phyloP scores from a whole-genome alignment of 2,329 filamentous ascomycete species.

The Chaetothyriales sp. region DNA sequence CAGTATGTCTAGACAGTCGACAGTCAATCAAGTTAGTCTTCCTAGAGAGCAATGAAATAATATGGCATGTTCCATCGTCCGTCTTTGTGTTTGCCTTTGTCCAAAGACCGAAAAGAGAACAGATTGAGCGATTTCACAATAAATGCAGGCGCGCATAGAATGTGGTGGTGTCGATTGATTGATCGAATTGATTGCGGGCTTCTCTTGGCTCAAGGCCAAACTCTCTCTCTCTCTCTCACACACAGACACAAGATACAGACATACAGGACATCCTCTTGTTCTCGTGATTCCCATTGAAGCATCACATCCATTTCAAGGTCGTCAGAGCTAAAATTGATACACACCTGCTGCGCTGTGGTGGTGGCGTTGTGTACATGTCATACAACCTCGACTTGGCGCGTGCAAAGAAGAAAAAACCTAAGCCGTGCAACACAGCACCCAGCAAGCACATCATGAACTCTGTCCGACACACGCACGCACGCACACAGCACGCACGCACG shows the following conservation, averaged over 20 bases:
- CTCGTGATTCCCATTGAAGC: constrained; percentile 6
- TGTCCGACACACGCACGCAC: background rate
- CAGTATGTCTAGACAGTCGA: constrained; percentile 61
- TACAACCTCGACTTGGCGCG: background rate
- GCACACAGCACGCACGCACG: no score
- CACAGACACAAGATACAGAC: background rate
- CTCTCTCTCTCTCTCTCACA: background rate
- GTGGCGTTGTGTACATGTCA: background rate
- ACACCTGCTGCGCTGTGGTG: background rate
- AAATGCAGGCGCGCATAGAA: background rate
- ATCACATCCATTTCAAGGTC: constrained; percentile 2
- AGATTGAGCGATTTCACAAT: background rate
- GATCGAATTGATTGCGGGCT: background rate
- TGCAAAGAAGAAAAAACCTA: background rate
- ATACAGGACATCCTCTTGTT: constrained; percentile 3
- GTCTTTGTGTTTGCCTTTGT: background rate
- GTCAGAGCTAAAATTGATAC: background rate
- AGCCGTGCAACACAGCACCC: background rate
- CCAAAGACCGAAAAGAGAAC: background rate
- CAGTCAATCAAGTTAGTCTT: no score
- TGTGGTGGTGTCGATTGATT: background rate
- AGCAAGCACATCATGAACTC: background rate
- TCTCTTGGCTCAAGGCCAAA: background rate
- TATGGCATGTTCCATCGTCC: background rate
- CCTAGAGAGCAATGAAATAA: no score